A percentile compares a stretch with the other conserved stretches of the same genome.
These are phyloP conservation scores for Sicyos baderoa DNA, from an alignment of 306 rosid species.

Conservation along the genomic window DNA sequence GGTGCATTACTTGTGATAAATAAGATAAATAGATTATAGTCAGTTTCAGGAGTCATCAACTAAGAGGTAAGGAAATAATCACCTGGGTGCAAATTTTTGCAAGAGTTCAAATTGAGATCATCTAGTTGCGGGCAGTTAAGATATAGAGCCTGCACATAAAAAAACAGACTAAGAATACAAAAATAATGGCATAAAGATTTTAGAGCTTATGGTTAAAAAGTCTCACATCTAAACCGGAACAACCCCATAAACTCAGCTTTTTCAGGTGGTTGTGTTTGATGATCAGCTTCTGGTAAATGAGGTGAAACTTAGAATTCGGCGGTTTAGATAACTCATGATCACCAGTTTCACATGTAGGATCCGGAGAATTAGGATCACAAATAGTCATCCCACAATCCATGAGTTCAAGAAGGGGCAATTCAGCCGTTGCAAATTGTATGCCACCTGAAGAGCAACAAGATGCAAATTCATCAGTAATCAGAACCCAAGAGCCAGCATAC, in stretches of 20 bases:
- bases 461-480: constrained; percentile 20
- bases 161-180: constrained; percentile 24
- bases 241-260: constrained; percentile 96
- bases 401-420: constrained; percentile 81
- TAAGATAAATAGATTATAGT: not conserved
- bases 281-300: constrained; percentile 69
- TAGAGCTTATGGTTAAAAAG: constrained; percentile 16
- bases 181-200: constrained; percentile 19
- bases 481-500: constrained; percentile 16
- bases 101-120: constrained; percentile 83
- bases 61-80: constrained; percentile 21
- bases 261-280: constrained; percentile 69
- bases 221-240: constrained; percentile 86
- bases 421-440: constrained; percentile 89
- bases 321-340: constrained; percentile 29
- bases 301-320: constrained; percentile 37
- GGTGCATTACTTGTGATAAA: not conserved
- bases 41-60: constrained; percentile 15
- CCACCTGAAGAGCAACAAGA: constrained; percentile 56
- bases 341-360: constrained; percentile 29
- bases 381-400: constrained; percentile 98
- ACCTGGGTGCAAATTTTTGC: constrained; percentile 89
- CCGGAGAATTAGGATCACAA: constrained; percentile 50
- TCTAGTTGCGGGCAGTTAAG: constrained; percentile 73
- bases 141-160: constrained; percentile 61